Conservation (phyloP, 164 flowering plant species). For the Magnolia kwangsiensis region DNA sequence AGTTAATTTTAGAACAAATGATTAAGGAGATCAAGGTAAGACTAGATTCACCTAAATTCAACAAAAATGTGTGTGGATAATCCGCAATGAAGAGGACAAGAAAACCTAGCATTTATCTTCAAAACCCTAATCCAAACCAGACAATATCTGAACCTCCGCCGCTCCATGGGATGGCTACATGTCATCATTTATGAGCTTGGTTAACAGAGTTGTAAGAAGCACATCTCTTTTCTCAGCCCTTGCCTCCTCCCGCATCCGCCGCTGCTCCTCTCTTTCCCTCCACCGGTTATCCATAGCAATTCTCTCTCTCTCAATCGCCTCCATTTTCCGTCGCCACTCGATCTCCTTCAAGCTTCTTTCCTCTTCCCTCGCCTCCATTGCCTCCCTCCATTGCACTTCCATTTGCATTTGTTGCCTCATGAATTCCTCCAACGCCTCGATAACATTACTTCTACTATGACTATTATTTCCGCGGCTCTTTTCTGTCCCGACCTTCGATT, state of each 20-base stretch:
- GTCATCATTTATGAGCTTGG: slow-evolving; percentile 60
- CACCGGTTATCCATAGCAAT: slow-evolving; percentile 66
- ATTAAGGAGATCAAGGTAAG: background rate
- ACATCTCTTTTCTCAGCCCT: slow-evolving; percentile 89
- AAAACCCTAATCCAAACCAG: background rate
- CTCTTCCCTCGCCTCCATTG: slow-evolving; percentile 58
- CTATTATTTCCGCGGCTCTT: background rate
- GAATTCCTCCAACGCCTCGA: slow-evolving; percentile 66
- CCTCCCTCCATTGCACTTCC: slow-evolving; percentile 72
- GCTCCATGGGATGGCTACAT: background rate
- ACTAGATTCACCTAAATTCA: background rate
- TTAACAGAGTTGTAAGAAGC: slow-evolving; percentile 61
- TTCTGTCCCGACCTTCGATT: background rate
- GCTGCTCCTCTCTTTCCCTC: slow-evolving; percentile 85
- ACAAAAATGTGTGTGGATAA: background rate
- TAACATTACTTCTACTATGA: slow-evolving; percentile 16
- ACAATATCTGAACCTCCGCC: background rate
- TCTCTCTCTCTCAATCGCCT: slow-evolving; percentile 74
- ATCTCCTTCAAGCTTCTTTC: slow-evolving; percentile 65
- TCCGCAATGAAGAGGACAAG: background rate
- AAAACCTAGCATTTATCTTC: background rate
- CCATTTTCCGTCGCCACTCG: slow-evolving; percentile 84
- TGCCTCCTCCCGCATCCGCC: slow-evolving; percentile 69
- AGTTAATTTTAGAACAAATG: background rate
- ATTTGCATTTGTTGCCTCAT: slow-evolving; percentile 68